These are phyloP conservation scores for Boletus coccyginus DNA, from an alignment of 768 basidiomycete species.

Conservation along the genomic window DNA sequence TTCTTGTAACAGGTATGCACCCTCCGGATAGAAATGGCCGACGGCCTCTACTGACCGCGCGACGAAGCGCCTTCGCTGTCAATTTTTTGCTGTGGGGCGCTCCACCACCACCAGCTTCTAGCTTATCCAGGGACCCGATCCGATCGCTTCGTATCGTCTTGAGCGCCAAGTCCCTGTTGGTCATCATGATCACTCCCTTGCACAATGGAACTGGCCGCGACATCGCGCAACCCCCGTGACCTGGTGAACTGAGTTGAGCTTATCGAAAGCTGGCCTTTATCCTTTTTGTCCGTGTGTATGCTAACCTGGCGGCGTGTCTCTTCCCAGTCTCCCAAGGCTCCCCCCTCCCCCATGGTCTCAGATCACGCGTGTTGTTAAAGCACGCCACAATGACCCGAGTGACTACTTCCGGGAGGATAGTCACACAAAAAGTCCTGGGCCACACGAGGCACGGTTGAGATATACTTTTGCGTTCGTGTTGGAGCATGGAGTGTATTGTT, in stretches of 20 bases:
- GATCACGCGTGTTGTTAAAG: not conserved
- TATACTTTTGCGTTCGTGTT: conserved; percentile 2
- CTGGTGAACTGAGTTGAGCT: conserved; percentile 6
- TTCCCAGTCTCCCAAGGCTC: conserved; percentile 13
- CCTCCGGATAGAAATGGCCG: not conserved
- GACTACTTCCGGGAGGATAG: not conserved
- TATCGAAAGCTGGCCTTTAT: not conserved
- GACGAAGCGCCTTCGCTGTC: not conserved
- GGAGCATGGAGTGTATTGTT: not conserved
- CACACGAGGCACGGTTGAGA: conserved; percentile 3
- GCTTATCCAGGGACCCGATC: conserved; percentile 9
- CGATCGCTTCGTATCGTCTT: conserved; percentile 13
- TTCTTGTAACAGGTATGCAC: conserved; percentile 5
- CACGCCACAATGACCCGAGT: conserved; percentile 17
- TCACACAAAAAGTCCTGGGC: not conserved
- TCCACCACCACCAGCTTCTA: not conserved
- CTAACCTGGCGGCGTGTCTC: conserved; percentile 11
- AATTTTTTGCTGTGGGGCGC: conserved; percentile 7
- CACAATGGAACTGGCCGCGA: not conserved
- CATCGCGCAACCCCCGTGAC: not conserved
- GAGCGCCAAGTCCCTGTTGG: conserved; percentile 13
- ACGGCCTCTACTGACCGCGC: not conserved
- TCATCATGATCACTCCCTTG: not conserved
- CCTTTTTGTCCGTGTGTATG: conserved; percentile 13
- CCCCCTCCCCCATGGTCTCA: not conserved